Evolutionary conservation across 2,329 filamentous ascomycete species (phyloP).

Genomic region (Trichoderma pleuroti): DNA sequence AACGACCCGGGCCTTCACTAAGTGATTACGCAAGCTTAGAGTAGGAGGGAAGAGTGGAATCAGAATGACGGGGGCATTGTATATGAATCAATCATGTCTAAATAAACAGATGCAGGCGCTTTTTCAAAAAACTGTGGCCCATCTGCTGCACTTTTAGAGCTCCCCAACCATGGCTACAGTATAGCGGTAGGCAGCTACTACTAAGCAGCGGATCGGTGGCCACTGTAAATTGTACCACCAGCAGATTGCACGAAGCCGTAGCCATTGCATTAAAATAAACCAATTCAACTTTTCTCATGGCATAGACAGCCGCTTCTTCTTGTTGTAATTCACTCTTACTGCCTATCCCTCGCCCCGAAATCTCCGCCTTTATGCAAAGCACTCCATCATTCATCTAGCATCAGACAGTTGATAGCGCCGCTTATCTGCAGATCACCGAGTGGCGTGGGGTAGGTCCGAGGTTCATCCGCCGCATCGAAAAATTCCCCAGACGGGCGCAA

Average conservation of each 20-base stretch:
- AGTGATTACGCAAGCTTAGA: slow-evolving; percentile 67
- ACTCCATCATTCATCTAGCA: background rate
- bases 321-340: background rate
- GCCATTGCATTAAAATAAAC: background rate
- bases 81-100: slow-evolving; percentile 9
- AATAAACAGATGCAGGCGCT: slow-evolving; percentile 1
- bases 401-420: background rate
- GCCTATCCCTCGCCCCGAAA: background rate
- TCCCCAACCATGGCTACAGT: background rate
- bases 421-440: background rate
- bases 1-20: slow-evolving; percentile 55
- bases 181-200: background rate
- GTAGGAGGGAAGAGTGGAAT: slow-evolving; percentile 34
- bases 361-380: background rate
- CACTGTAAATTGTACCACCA: background rate
- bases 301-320: background rate
- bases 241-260: background rate
- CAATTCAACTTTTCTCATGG: background rate
- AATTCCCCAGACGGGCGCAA: slow-evolving; percentile 25
- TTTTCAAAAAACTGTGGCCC: background rate
- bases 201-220: background rate
- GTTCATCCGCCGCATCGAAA: slow-evolving; percentile 37
- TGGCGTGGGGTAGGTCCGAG: slow-evolving; percentile 27
- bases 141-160: background rate
- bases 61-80: background rate